A percentile compares a stretch with the other conserved stretches of the same genome.
Evolutionary conservation across 2,329 filamentous ascomycete genomes (phyloP).

Genomic region (Talaromyces sp.): DNA sequence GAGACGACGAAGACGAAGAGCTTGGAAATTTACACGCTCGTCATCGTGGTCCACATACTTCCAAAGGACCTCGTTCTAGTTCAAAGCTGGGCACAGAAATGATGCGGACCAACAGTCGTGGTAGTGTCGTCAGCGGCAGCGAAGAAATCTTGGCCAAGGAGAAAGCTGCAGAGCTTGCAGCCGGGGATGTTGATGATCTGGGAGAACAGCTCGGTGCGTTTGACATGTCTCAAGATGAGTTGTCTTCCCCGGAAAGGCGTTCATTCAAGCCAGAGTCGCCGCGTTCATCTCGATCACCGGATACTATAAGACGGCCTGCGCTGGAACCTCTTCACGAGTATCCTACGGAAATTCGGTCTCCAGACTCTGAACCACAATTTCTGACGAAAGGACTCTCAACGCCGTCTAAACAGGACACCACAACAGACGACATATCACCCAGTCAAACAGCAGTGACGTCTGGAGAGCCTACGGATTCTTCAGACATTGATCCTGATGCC

Average conservation of each 20-base stretch:
- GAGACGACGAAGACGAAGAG: constrained; percentile 93
- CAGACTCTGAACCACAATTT: background rate
- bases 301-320: constrained; percentile 7
- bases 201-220: constrained; percentile 34
- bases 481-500: constrained; percentile 15
- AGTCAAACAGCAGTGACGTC: background rate
- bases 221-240: constrained; percentile 32
- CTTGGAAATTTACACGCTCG: constrained; percentile 55
- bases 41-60: constrained; percentile 49
- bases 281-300: constrained; percentile 8
- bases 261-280: constrained; percentile 16
- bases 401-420: background rate
- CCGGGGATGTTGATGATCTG: constrained; percentile 19
- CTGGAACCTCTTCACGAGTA: constrained; percentile 16
- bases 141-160: constrained; percentile 39
- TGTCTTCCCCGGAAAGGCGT: constrained; percentile 20
- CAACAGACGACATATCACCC: background rate
- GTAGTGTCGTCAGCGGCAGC: constrained; percentile 61
- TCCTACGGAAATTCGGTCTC: constrained; percentile 8
- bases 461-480: background rate
- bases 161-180: constrained; percentile 25
- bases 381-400: background rate
- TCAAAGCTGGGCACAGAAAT: constrained; percentile 95
- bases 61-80: constrained; percentile 60
- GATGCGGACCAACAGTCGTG: constrained; percentile 95